phyloP scores from a whole-genome alignment of 2,329 filamentous ascomycete genomes.

The Davidsoniella virescens region DNA sequence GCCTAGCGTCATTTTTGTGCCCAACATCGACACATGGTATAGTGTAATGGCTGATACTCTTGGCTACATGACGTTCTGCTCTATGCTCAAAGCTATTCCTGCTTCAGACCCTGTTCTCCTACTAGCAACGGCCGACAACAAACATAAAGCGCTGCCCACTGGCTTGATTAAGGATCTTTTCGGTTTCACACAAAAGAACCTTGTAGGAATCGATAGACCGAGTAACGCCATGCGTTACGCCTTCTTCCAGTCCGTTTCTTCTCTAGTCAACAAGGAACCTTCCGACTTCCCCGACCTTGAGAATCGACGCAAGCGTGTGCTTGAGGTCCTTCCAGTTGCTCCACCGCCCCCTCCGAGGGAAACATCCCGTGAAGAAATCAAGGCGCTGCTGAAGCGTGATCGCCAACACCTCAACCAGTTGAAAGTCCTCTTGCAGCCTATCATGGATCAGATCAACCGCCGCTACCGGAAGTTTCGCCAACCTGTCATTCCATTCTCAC shows the following conservation, averaged over 20 bases:
- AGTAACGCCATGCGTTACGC: constrained; percentile 47
- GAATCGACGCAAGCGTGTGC: constrained; percentile 69
- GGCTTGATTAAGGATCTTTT: constrained; percentile 65
- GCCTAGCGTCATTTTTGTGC: constrained; percentile 89
- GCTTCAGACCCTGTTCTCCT: constrained; percentile 81
- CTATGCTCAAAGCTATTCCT: constrained; percentile 66
- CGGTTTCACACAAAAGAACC: constrained; percentile 67
- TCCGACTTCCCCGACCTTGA: constrained; percentile 74
- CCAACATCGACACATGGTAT: constrained; percentile 81
- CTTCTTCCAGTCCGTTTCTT: constrained; percentile 62
- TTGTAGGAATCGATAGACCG: constrained; percentile 53
- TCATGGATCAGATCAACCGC: constrained; percentile 91
- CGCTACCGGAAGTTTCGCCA: constrained; percentile 80
- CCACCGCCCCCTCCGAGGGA: constrained; percentile 52
- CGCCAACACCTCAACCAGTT: constrained; percentile 69
- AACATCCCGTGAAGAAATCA: constrained; percentile 62
- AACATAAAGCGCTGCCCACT: constrained; percentile 41
- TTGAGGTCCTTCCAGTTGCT: constrained; percentile 62
- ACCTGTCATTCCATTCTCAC: constrained; percentile 55
- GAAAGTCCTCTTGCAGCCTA: constrained; percentile 77
- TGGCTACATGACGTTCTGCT: constrained; percentile 65
- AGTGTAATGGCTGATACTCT: constrained; percentile 42
- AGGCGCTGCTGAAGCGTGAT: constrained; percentile 66
- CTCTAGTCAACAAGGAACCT: constrained; percentile 64
- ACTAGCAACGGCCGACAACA: constrained; percentile 65